phyloP scores from a whole-genome alignment of 345 rosid genomes.

The Populus simonii region DNA sequence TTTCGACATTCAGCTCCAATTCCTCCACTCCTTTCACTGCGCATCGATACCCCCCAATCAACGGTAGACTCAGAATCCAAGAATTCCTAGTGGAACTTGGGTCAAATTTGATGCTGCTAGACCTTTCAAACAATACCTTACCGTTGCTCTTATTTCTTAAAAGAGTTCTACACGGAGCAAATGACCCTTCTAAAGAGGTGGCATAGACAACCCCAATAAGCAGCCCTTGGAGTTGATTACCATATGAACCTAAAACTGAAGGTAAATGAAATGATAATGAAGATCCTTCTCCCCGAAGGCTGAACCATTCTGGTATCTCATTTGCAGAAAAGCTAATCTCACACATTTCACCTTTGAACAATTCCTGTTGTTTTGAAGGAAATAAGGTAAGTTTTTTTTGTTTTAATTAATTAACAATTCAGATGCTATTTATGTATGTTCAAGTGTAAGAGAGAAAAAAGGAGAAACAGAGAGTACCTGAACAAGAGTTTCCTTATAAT shows the following conservation, averaged over 20 bases:
- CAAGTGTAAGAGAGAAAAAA: too few relatives aligned
- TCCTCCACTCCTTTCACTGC: not conserved
- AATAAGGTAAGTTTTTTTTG: not conserved
- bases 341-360: not conserved
- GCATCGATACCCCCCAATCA: not conserved
- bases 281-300: not conserved
- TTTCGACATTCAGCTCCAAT: not conserved
- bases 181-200: not conserved
- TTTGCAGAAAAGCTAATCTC: not conserved
- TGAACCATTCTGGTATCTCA: slow-evolving; percentile 8
- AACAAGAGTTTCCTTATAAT: too few relatives aligned
- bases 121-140: not conserved
- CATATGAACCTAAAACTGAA: not conserved
- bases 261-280: not conserved
- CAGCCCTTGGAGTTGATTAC: not conserved
- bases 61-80: not conserved
- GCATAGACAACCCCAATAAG: not conserved
- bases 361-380: too few relatives aligned
- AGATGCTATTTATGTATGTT: too few relatives aligned
- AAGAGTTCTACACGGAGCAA: not conserved
- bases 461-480: too few relatives aligned
- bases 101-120: not conserved
- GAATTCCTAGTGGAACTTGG: not conserved
- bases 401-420: not conserved
- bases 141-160: not conserved